These are phyloP conservation scores for Sporothrix humicola DNA, from an alignment of 2,329 filamentous ascomycete species.

Conservation along the genomic window DNA sequence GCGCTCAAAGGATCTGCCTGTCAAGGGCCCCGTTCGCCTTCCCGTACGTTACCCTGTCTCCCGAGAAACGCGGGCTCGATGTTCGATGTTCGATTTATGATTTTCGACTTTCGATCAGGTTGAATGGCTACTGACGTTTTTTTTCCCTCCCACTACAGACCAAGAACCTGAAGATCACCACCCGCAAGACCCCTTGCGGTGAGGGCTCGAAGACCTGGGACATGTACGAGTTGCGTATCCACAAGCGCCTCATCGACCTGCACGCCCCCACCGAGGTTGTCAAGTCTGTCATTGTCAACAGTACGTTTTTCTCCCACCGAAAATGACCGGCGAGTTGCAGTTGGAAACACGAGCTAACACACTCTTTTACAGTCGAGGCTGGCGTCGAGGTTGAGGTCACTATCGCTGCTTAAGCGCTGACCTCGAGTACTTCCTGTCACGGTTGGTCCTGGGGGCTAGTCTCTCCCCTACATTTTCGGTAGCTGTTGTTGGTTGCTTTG, in stretches of 20 bases:
- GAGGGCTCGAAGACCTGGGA: slow-evolving; percentile 99
- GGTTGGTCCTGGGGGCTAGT: background rate
- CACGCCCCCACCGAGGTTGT: slow-evolving; percentile 97
- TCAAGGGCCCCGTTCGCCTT: slow-evolving; percentile 97
- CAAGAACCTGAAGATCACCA: slow-evolving; percentile 95
- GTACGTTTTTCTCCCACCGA: slow-evolving; percentile 26
- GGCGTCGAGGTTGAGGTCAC: slow-evolving; percentile 93
- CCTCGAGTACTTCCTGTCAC: background rate
- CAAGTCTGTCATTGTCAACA: slow-evolving; percentile 97
- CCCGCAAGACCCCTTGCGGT: slow-evolving; percentile 98
- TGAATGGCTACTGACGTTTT: background rate
- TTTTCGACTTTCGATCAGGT: too few relatives aligned
- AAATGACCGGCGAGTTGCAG: background rate
- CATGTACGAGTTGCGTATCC: slow-evolving; percentile 95
- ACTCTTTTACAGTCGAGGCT: slow-evolving; percentile 66
- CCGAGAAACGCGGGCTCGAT: too few relatives aligned
- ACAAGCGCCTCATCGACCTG: slow-evolving; percentile 97
- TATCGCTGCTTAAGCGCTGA: slow-evolving; percentile 67
- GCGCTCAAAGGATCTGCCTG: slow-evolving; percentile 96
- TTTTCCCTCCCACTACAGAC: slow-evolving; percentile 52
- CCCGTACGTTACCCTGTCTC: slow-evolving; percentile 52
- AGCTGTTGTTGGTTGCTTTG: background rate
- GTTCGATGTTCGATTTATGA: too few relatives aligned
- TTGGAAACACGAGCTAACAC: slow-evolving; percentile 28
- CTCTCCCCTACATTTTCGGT: background rate